Base-by-base conservation (phyloP, 1,139 yeast genomes). In the Sugiyamaella xylanicola region DNA sequence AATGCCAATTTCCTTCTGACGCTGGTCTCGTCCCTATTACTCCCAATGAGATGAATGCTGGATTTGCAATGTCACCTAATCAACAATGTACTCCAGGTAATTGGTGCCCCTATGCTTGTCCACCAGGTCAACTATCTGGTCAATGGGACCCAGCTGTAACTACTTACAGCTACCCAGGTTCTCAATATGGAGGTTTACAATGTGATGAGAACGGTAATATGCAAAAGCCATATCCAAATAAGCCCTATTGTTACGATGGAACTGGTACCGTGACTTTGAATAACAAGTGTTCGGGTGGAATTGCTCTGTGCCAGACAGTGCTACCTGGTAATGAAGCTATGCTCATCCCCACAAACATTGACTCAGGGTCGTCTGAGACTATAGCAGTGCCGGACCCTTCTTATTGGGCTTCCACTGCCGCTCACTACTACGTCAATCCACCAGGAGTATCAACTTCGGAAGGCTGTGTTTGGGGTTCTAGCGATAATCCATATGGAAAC, bases 321-420 rank as follows among this genome's bases (percentile, higher is more conserved):
- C 77, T 90, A 58, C 97, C 97, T 20, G 97, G 97, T 59, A 87
- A 88, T 70, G 96, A 90, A 74, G 95, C 90, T 65, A 90, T 90
- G 97, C 77, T 89, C 69, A 89, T 90, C 61, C 97, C 97, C 58
- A 89, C 95, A 27, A 72, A 77, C 55, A 83, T 87, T 51, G 75
- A 72, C 22, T 73, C 78, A 9, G 81, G 82, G 11, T 64, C 74
- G 16, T 61, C 74, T 16, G 72, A 77, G 57, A 77, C 78, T 2
- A 74, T 90, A 59, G 96, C 97, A 27, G 96, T 90, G 52, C 96
- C 96, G 17, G 95, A 89, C 44, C 75, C 90, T 1, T 82, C 81
- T 58, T 76, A 76, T 68, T 76, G 79, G 78, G 77, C 78, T 25
- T 59, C 68, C 9, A 87, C 96, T 53, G 90, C 96, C 46, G 87